Percentiles rank a stretch among this genome's conserved stretches.
Evolutionary conservation across 2,329 filamentous ascomycete genomes (phyloP).

Genomic region (Nothophoma quercina): DNA sequence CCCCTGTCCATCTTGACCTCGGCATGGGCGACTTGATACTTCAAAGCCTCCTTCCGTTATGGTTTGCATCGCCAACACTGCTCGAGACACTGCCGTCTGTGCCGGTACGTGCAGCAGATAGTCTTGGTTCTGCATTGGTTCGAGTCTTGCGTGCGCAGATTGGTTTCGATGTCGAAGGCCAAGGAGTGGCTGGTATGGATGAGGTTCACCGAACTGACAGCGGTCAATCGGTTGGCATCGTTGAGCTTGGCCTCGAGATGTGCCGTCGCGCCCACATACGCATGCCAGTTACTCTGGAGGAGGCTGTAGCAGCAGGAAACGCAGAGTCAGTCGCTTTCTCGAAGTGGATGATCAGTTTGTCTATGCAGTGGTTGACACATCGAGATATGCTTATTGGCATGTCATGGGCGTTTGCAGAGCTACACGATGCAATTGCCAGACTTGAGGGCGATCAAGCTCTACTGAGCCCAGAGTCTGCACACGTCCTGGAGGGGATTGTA

Average conservation of each 20-base stretch:
- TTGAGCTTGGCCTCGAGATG: constrained; percentile 45
- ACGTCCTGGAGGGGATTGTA: constrained; percentile 14
- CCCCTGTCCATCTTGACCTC: background rate
- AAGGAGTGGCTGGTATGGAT: constrained; percentile 52
- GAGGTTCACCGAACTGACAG: constrained; percentile 42
- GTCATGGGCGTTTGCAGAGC: constrained; percentile 43
- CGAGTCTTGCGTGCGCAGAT: constrained; percentile 51
- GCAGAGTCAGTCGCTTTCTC: constrained; percentile 51
- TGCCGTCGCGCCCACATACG: constrained; percentile 24
- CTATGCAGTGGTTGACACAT: constrained; percentile 30
- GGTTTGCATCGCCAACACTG: constrained; percentile 49
- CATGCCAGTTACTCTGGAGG: constrained; percentile 30
- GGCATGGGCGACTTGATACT: constrained; percentile 8
- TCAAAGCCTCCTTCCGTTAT: constrained; percentile 46
- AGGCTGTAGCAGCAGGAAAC: constrained; percentile 28
- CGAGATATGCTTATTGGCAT: constrained; percentile 42
- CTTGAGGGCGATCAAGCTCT: background rate
- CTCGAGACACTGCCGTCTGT: constrained; percentile 50
- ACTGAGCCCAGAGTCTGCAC: background rate
- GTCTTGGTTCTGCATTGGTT: constrained; percentile 46
- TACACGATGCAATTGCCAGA: constrained; percentile 21
- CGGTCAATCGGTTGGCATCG: constrained; percentile 37
- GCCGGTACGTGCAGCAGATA: constrained; percentile 45
- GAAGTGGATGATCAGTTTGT: constrained; percentile 22
- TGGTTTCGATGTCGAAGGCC: constrained; percentile 49